Percentiles rank a stretch among this genome's conserved stretches.
phyloP scores from a whole-genome alignment of 1,139 yeast species.

The Suhomyces choctaworum region DNA sequence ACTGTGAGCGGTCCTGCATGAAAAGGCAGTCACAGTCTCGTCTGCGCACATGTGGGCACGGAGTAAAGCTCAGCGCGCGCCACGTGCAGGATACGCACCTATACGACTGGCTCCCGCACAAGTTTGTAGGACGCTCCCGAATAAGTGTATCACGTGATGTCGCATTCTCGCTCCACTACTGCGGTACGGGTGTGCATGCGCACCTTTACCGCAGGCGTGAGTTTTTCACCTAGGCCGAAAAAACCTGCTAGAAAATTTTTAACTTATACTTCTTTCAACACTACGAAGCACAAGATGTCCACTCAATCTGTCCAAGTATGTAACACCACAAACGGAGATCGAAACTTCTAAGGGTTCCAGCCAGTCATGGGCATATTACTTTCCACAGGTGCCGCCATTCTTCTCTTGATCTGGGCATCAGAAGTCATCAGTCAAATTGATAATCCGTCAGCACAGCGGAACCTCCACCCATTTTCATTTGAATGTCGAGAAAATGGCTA shows the following conservation, averaged over 20 bases:
- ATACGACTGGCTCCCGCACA: background rate
- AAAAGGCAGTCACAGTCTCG: conserved; percentile 13
- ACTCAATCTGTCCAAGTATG: conserved; percentile 75
- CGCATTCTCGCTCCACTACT: conserved; percentile 3
- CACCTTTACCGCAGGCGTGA: conserved; percentile 10
- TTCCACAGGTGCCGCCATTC: no score
- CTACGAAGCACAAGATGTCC: conserved; percentile 39
- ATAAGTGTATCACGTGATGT: conserved; percentile 7
- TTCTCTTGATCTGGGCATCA: no score
- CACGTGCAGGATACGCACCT: conserved; percentile 1
- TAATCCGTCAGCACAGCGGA: no score
- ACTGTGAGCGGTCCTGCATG: conserved; percentile 1
- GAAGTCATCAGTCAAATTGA: no score
- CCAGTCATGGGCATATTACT: no score
- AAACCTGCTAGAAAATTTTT: conserved; percentile 15
- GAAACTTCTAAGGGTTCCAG: no score
- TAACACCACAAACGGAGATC: no score
- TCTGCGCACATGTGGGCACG: conserved; percentile 4
- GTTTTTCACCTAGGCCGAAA: conserved; percentile 14
- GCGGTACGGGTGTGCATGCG: conserved; percentile 10
- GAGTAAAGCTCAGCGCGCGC: conserved; percentile 4
- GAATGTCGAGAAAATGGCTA: no score
- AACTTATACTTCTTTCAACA: conserved; percentile 15
- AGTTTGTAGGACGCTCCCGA: background rate
- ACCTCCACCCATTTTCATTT: no score